Conservation (phyloP, 139 green algal species). For the Zygnema cylindricum region DNA sequence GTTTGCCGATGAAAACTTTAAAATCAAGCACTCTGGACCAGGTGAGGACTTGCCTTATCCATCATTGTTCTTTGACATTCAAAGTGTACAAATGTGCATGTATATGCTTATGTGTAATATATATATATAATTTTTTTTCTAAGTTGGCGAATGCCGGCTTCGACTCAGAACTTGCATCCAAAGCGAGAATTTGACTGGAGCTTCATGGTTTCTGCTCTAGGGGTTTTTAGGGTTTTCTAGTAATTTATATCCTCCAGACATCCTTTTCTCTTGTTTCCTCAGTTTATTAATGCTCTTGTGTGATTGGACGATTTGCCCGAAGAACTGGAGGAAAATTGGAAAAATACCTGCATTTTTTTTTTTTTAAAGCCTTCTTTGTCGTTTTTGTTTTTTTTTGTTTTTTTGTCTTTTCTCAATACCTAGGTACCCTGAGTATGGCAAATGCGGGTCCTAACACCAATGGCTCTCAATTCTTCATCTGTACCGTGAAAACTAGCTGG, state of each 20-base stretch:
- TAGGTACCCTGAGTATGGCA: slow-evolving; percentile 67
- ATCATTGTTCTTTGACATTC: slow-evolving; percentile 28
- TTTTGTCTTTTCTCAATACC: slow-evolving; percentile 1
- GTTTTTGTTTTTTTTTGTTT: too few species aligned
- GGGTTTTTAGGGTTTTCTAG: too few species aligned
- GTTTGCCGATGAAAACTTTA: slow-evolving; percentile 81
- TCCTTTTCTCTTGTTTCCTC: too few species aligned
- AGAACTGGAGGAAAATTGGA: background rate
- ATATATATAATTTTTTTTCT: slow-evolving; percentile 2
- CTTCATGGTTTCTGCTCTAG: too few species aligned
- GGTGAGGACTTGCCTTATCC: slow-evolving; percentile 74
- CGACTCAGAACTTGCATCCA: too few species aligned
- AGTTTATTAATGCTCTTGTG: too few species aligned
- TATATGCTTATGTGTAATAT: background rate
- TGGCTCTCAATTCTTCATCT: slow-evolving; percentile 79
- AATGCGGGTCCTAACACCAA: slow-evolving; percentile 76
- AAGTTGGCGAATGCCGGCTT: too few species aligned
- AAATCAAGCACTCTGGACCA: slow-evolving; percentile 79
- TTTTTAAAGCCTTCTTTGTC: background rate
- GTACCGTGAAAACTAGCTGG: slow-evolving; percentile 61
- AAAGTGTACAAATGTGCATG: background rate
- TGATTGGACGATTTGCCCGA: too few species aligned
- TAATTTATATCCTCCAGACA: too few species aligned
- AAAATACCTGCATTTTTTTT: background rate
- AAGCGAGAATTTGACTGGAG: too few species aligned